These are phyloP conservation scores for Pleoardoris graminearum DNA, from an alignment of 2,329 filamentous ascomycete species.

Conservation along the genomic window DNA sequence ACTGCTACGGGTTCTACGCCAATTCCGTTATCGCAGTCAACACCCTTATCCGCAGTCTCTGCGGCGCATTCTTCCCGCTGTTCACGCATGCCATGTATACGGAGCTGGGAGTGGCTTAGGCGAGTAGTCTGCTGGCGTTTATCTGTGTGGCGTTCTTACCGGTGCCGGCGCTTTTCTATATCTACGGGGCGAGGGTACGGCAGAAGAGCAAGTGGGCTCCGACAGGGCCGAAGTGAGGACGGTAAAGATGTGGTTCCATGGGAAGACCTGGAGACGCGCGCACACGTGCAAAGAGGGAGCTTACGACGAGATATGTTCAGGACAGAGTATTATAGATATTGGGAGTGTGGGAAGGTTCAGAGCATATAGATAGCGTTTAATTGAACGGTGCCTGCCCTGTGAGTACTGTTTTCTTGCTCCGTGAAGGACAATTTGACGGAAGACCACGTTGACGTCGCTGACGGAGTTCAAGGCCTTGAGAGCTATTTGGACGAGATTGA, in stretches of 20 bases:
- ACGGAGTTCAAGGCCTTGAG: too few species aligned
- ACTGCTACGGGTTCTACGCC: conserved; percentile 56
- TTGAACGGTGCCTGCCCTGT: too few species aligned
- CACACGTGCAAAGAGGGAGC: background rate
- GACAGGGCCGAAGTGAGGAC: conserved; percentile 1
- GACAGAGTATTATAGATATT: too few species aligned
- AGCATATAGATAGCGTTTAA: background rate
- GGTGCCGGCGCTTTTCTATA: conserved; percentile 42
- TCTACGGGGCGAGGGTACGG: conserved; percentile 40
- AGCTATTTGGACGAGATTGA: too few species aligned
- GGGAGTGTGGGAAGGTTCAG: too few species aligned
- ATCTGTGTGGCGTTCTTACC: conserved; percentile 38
- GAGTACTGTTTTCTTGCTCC: background rate
- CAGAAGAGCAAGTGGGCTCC: conserved; percentile 39
- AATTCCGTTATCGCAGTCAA: conserved; percentile 55
- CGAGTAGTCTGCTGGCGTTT: conserved; percentile 39
- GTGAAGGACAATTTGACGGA: too few species aligned
- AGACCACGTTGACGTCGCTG: too few species aligned
- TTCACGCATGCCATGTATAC: conserved; percentile 55
- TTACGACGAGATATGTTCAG: too few species aligned
- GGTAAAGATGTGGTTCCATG: background rate
- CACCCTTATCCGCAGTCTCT: conserved; percentile 54
- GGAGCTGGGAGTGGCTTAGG: conserved; percentile 41
- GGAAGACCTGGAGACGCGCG: background rate
- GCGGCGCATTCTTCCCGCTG: conserved; percentile 56